Evolutionary conservation across 2,329 filamentous ascomycete genomes (phyloP).

Genomic region (Pseudofabraea citricarpa): DNA sequence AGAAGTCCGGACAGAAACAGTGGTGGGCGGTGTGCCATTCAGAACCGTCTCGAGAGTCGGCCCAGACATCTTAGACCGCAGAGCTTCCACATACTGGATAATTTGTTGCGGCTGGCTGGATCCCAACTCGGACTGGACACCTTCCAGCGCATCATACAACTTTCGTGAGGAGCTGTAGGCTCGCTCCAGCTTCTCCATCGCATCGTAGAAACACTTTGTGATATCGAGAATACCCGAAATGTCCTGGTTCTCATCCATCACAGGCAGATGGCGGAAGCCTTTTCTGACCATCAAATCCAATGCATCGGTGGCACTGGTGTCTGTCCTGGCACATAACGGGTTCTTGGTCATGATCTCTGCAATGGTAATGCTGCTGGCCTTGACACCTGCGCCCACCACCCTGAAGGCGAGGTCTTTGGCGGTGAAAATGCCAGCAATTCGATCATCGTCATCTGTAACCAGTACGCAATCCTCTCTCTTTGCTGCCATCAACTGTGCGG

Average conservation of each 20-base stretch:
- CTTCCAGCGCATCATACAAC: constrained; percentile 94
- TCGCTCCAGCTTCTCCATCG: constrained; percentile 98
- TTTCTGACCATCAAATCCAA: constrained; percentile 97
- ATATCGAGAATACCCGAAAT: constrained; percentile 98
- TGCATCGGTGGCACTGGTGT: constrained; percentile 96
- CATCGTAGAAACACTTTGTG: constrained; percentile 99
- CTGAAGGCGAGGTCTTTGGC: constrained; percentile 98
- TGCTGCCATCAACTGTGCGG: constrained; percentile 96
- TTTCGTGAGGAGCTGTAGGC: constrained; percentile 98
- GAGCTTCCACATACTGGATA: constrained; percentile 96
- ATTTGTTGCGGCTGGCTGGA: constrained; percentile 97
- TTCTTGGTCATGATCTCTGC: constrained; percentile 99
- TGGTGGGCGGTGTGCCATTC: constrained; percentile 86
- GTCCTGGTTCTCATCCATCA: constrained; percentile 99
- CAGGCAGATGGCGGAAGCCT: constrained; percentile 93
- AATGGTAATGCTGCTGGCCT: constrained; percentile 86
- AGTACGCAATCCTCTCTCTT: constrained; percentile 98
- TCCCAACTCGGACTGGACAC: constrained; percentile 94
- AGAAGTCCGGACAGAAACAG: constrained; percentile 91
- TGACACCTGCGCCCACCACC: constrained; percentile 85
- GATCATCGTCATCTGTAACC: constrained; percentile 95
- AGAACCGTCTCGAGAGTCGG: constrained; percentile 93
- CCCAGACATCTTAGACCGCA: constrained; percentile 94
- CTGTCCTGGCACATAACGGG: constrained; percentile 91
- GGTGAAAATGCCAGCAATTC: constrained; percentile 97